Percentiles rank a stretch among this genome's conserved stretches.
Evolutionary conservation across 768 basidiomycete genomes (phyloP).

Genomic region (Coprinopsis cinerea): DNA sequence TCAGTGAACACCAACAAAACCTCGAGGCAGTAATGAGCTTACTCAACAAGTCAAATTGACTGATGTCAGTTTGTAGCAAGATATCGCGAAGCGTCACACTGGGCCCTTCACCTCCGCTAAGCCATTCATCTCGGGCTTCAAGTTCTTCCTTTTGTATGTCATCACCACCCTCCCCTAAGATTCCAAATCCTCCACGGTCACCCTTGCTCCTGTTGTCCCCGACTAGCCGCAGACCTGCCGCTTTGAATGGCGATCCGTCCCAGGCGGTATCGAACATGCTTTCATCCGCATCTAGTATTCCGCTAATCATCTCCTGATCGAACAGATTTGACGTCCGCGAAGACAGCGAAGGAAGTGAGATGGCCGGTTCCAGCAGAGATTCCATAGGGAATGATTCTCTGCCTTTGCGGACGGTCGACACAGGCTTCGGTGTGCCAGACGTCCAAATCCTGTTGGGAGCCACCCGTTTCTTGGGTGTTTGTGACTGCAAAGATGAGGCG

Average conservation of each 20-base stretch:
- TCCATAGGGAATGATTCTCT: neutral
- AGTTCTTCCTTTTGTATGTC: no score
- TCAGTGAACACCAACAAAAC: neutral
- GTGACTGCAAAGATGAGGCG: neutral
- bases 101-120: slow-evolving; percentile 34
- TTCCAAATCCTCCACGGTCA: no score
- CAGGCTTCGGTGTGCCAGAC: slow-evolving; percentile 7
- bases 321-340: slow-evolving; percentile 4
- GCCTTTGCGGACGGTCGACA: neutral
- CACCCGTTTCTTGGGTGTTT: neutral
- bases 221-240: neutral
- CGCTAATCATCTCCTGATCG: neutral
- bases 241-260: no score
- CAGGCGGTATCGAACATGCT: neutral
- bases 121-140: no score
- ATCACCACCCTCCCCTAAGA: no score
- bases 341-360: neutral
- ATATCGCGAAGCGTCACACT: slow-evolving; percentile 48
- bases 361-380: slow-evolving; percentile 3
- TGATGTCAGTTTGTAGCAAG: slow-evolving; percentile 32
- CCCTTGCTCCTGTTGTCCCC: no score
- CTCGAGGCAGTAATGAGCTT: slow-evolving; percentile 7
- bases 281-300: neutral
- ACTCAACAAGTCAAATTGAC: slow-evolving; percentile 35
- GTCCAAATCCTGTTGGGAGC: slow-evolving; percentile 10